Conservation (phyloP, 768 basidiomycete genomes). For the Boletus subcaerulescens region DNA sequence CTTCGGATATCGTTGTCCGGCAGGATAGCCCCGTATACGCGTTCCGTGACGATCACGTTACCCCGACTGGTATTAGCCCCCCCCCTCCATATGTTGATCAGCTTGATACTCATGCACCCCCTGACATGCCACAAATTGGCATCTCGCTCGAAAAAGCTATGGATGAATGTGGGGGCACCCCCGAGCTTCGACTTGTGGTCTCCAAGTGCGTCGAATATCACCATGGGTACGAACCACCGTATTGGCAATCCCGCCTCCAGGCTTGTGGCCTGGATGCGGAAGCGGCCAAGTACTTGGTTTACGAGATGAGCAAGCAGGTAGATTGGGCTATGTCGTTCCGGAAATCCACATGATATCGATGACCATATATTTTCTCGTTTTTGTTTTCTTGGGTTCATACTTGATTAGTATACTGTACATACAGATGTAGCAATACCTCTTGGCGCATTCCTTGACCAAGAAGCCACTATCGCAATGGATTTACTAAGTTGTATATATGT, state of each 20-base stretch:
- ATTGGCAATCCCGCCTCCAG: conserved; percentile 26
- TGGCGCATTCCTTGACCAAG: not conserved
- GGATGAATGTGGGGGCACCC: conserved; percentile 13
- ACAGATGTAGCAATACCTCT: conserved; percentile 6
- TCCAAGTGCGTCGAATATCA: conserved; percentile 22
- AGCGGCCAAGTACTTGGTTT: conserved; percentile 17
- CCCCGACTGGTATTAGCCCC: conserved; percentile 8
- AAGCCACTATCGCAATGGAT: not conserved
- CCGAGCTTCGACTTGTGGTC: conserved; percentile 19
- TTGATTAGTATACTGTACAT: not conserved
- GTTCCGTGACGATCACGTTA: conserved; percentile 1
- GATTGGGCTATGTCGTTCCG: conserved; percentile 13
- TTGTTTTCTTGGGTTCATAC: not conserved
- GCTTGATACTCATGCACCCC: not conserved
- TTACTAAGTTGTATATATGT: too few species aligned
- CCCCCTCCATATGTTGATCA: conserved; percentile 18
- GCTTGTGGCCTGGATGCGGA: conserved; percentile 19
- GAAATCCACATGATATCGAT: not conserved
- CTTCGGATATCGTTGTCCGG: conserved; percentile 11
- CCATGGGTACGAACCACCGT: conserved; percentile 26
- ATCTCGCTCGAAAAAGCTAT: conserved; percentile 23
- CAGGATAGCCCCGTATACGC: conserved; percentile 21
- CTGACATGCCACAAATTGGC: conserved; percentile 12
- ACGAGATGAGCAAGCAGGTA: conserved; percentile 27
- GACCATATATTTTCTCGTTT: not conserved